Evolutionary conservation across 2,329 filamentous ascomycete species (phyloP), one percentile per base, ranked within the genome.

Genomic region (Byssoonygena ceratinophila): DNA sequence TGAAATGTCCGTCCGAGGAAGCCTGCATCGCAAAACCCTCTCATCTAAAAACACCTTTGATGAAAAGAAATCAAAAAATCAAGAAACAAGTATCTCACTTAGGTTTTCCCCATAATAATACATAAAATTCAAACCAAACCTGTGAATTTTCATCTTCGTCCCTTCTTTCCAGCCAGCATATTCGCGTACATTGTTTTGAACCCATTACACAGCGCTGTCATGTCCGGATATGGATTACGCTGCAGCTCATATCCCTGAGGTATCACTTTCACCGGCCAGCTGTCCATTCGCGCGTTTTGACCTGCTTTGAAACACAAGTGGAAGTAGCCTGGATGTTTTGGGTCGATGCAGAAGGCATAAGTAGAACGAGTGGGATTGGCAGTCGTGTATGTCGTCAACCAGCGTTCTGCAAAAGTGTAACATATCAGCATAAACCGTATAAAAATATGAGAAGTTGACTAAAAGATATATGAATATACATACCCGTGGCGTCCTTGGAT

Each of bases 261-360:
- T 16, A 97, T 85, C 34, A 96, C 83, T 61, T 92, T 90, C 58
- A 98, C 87, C 4, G 82, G 81, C 83, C 91, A 90, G 44, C 81
- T 82, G 57, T 85, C 82, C 50, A 91, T 80, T 41, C 76, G 77
- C 2, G 87, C 85, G 46, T 78, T 76, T 60, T 83, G 79, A 56
- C 87, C 91, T 22, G 89, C 87, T 74, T 97, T 97, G 81, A 96
- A 98, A 74, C 89, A 94, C 37, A 98, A 79, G 73, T 82, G 85
- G 72, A 98, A 98, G 74, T 95, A 95, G 31, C 92, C 92, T 0
- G 92, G 87, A 66, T 91, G 85, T 69, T 90, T 90, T 31, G 84
- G 78, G 66, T 97, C 89, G 66, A 95, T 83, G 76, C 91, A 97
- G 76, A 98, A 97, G 43, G 87, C 86, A 68, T 98, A 98, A 59